Percentiles rank a stretch among this genome's conserved stretches.
Conservation (phyloP, 305 asterid genomes). For the Fraxinus velutina region DNA sequence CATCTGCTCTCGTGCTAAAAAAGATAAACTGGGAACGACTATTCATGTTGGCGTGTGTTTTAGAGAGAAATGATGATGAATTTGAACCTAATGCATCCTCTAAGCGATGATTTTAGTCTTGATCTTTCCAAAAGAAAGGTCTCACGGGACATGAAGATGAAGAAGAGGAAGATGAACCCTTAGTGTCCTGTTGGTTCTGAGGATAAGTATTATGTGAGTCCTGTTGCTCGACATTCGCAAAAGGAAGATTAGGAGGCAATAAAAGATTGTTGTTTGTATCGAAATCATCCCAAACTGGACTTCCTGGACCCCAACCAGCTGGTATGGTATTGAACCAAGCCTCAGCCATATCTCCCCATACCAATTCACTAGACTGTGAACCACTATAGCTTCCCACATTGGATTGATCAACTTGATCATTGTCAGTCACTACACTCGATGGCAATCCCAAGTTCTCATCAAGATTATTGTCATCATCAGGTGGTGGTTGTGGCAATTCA, state of each 20-base stretch:
- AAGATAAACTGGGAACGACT: not conserved
- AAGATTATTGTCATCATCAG: slow-evolving; percentile 19
- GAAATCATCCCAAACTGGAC: slow-evolving; percentile 76
- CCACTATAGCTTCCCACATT: slow-evolving; percentile 27
- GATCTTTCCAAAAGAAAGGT: slow-evolving; percentile 53
- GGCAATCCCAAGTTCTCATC: slow-evolving; percentile 34
- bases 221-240: slow-evolving; percentile 34
- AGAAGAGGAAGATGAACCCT: slow-evolving; percentile 37
- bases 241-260: slow-evolving; percentile 62
- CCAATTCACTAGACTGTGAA: slow-evolving; percentile 49
- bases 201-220: slow-evolving; percentile 27
- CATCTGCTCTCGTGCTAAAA: not conserved
- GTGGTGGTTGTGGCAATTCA: slow-evolving; percentile 2
- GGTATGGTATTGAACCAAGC: slow-evolving; percentile 66
- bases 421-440: slow-evolving; percentile 28
- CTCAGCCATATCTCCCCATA: slow-evolving; percentile 72
- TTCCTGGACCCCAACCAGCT: slow-evolving; percentile 82
- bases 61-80: not conserved
- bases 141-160: slow-evolving; percentile 36
- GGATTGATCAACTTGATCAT: slow-evolving; percentile 27
- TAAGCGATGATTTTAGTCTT: slow-evolving; percentile 15
- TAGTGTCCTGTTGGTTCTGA: slow-evolving; percentile 32
- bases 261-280: slow-evolving; percentile 49
- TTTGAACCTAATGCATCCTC: not conserved
- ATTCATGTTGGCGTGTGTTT: not conserved